Evolutionary conservation across 768 basidiomycete genomes (phyloP).

Genomic region (Phanerochaete carnosa): DNA sequence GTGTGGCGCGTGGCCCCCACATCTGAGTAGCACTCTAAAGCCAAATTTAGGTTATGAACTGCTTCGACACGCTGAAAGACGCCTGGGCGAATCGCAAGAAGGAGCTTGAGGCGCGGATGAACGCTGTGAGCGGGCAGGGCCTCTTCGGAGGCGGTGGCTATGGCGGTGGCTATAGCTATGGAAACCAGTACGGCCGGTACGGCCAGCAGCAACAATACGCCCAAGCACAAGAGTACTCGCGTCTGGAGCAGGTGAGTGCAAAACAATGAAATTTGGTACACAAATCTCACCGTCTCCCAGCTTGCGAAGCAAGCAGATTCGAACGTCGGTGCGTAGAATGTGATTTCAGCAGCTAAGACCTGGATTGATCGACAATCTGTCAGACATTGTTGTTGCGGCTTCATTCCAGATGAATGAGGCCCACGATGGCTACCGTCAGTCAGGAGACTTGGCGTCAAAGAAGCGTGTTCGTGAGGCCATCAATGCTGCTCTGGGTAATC

Average conservation of each 20-base stretch:
- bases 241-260: constrained; percentile 61
- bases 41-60: constrained; percentile 4
- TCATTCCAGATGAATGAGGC: constrained; percentile 78
- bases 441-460: constrained; percentile 68
- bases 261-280: background rate
- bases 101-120: constrained; percentile 47
- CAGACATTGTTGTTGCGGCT: constrained; percentile 67
- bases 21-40: background rate
- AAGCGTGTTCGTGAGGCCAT: constrained; percentile 73
- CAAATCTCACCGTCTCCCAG: constrained; percentile 12
- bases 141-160: constrained; percentile 30
- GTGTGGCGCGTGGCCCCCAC: background rate
- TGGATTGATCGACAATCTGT: background rate
- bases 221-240: constrained; percentile 42
- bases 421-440: constrained; percentile 68
- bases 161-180: constrained; percentile 17
- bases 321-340: constrained; percentile 25
- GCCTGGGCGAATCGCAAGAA: constrained; percentile 62
- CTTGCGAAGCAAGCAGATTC: constrained; percentile 26
- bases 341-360: background rate
- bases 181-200: background rate
- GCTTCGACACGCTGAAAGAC: constrained; percentile 60
- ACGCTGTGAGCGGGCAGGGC: constrained; percentile 43
- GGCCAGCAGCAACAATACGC: background rate
- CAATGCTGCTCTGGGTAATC: constrained; percentile 65